phyloP scores from a whole-genome alignment of 805 yeast species.

The Kuraishia molischiana region DNA sequence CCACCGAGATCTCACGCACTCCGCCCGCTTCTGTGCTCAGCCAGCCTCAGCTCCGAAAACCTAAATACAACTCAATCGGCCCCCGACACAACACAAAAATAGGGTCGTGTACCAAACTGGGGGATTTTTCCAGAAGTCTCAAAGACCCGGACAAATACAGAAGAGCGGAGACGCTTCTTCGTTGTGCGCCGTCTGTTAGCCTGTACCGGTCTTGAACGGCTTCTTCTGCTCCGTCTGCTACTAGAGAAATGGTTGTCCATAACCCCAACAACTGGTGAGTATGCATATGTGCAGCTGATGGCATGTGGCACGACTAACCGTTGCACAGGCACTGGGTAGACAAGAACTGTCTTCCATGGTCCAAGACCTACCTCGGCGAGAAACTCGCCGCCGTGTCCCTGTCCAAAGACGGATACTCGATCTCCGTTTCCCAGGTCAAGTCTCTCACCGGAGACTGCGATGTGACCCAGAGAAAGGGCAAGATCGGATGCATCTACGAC shows the following conservation, averaged over 20 bases:
- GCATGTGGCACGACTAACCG: not conserved
- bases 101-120: too few relatives aligned
- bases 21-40: too few relatives aligned
- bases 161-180: too few relatives aligned
- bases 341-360: constrained; percentile 92
- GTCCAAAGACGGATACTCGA: constrained; percentile 20
- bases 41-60: too few relatives aligned
- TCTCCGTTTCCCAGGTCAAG: constrained; percentile 24
- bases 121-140: too few relatives aligned
- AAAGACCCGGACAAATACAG: too few relatives aligned
- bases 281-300: not conserved
- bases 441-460: constrained; percentile 66
- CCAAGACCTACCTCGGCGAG: constrained; percentile 62
- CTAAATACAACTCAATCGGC: too few relatives aligned
- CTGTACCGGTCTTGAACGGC: too few relatives aligned
- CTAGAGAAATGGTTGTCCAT: constrained; percentile 95
- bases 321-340: constrained; percentile 88
- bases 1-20: too few relatives aligned
- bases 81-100: too few relatives aligned
- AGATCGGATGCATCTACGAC: constrained; percentile 68
- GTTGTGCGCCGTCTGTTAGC: too few relatives aligned
- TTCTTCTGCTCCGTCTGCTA: too few relatives aligned
- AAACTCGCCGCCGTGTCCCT: constrained; percentile 43
- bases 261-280: constrained; percentile 83
- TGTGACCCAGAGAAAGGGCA: constrained; percentile 78